Conservation (phyloP, 192 early-diverging fungal genomes). For the Entophlyctis helioformis region DNA sequence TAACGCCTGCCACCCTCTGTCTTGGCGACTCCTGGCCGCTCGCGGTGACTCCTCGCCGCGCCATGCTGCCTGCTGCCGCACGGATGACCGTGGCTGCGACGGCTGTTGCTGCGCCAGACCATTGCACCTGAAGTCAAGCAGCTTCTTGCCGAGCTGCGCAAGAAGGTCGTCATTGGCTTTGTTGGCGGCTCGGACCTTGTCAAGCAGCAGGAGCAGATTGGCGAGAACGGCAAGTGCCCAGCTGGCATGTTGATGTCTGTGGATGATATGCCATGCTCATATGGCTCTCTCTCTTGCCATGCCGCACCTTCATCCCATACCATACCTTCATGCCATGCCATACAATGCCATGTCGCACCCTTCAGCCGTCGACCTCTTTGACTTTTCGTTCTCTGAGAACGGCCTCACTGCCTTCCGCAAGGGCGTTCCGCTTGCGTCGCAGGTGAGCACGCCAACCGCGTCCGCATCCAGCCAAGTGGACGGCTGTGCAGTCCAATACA, state of each 20-base stretch:
- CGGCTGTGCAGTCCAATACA: background rate
- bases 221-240: constrained; percentile 49
- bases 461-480: background rate
- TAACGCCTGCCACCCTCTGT: background rate
- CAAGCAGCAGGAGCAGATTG: constrained; percentile 96
- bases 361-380: constrained; percentile 71
- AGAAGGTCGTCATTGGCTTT: constrained; percentile 88
- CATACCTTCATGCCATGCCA: no score
- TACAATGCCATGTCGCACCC: no score
- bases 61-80: background rate
- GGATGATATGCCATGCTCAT: no score
- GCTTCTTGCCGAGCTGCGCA: constrained; percentile 66
- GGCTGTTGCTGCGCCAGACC: constrained; percentile 25
- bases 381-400: constrained; percentile 96
- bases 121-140: constrained; percentile 69
- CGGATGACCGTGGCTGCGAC: background rate
- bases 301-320: no score
- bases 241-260: no score
- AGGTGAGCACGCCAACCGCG: constrained; percentile 25
- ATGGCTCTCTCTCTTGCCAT: no score
- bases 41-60: no score
- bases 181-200: constrained; percentile 89
- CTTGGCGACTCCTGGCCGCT: no score
- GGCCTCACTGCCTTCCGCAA: constrained; percentile 85
- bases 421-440: constrained; percentile 57